Evolutionary conservation across 371 early-diverging fungal species (phyloP).

Genomic region (Mucor ambiguus): DNA sequence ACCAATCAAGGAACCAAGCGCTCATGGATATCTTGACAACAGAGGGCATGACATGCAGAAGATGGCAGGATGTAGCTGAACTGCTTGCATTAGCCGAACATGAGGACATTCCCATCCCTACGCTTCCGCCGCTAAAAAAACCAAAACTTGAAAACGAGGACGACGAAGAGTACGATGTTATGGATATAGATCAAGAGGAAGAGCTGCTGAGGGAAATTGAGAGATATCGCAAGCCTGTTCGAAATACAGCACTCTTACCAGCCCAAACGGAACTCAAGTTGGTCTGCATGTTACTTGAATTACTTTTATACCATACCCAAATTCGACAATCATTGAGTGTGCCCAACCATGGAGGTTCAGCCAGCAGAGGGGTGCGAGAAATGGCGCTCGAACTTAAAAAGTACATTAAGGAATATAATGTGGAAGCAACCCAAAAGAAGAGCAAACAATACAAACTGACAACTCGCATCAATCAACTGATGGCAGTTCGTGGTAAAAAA

Average conservation of each 20-base stretch:
- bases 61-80: slow-evolving; percentile 39
- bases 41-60: slow-evolving; percentile 31
- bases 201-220: neutral
- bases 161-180: neutral
- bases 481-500: slow-evolving; percentile 15
- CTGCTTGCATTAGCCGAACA: slow-evolving; percentile 21
- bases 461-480: slow-evolving; percentile 19
- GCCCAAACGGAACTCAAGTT: slow-evolving; percentile 21
- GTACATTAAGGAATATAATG: slow-evolving; percentile 12
- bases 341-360: neutral
- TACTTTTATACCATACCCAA: slow-evolving; percentile 24
- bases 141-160: neutral
- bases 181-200: slow-evolving; percentile 16
- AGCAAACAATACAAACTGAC: slow-evolving; percentile 12
- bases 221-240: slow-evolving; percentile 14
- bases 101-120: slow-evolving; percentile 23
- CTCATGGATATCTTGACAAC: slow-evolving; percentile 15
- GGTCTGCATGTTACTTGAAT: slow-evolving; percentile 26
- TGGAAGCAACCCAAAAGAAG: slow-evolving; percentile 24
- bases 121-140: neutral
- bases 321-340: slow-evolving; percentile 16
- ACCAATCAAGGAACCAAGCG: slow-evolving; percentile 18
- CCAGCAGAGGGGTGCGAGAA: slow-evolving; percentile 20
- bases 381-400: slow-evolving; percentile 23
- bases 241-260: slow-evolving; percentile 8